Evolutionary conservation across 495 filamentous ascomycete genomes (phyloP).

Genomic region (Hyphodiscus hymeniophilus): DNA sequence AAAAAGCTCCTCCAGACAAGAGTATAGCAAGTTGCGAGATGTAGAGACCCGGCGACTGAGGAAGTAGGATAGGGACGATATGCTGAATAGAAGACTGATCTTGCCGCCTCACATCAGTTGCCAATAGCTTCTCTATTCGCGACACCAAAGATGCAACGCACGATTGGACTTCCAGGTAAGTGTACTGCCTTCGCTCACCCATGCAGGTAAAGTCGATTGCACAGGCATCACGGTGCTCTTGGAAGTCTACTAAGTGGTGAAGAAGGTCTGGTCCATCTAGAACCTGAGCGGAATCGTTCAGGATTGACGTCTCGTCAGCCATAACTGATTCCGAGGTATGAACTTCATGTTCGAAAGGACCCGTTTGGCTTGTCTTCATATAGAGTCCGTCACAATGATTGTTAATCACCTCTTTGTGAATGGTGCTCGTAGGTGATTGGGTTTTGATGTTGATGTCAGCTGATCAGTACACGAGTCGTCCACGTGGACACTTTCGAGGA

Average conservation of each 20-base stretch:
- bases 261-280: slow-evolving; percentile 55
- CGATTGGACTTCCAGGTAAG: slow-evolving; percentile 12
- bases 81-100: slow-evolving; percentile 16
- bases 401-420: neutral
- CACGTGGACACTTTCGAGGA: no score
- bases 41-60: slow-evolving; percentile 65
- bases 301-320: slow-evolving; percentile 36
- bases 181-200: slow-evolving; percentile 9
- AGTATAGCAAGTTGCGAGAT: slow-evolving; percentile 62
- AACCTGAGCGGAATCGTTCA: slow-evolving; percentile 47
- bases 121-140: slow-evolving; percentile 5
- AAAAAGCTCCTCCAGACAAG: slow-evolving; percentile 72
- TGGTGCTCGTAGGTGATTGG: slow-evolving; percentile 8
- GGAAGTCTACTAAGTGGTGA: slow-evolving; percentile 48
- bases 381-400: neutral
- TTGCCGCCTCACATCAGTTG: neutral
- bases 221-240: slow-evolving; percentile 7
- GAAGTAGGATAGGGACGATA: slow-evolving; percentile 65
- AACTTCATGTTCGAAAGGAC: neutral
- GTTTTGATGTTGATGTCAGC: no score
- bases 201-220: slow-evolving; percentile 18
- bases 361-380: neutral
- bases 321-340: slow-evolving; percentile 10
- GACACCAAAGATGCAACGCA: slow-evolving; percentile 9
- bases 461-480: no score